Base-by-base conservation (phyloP, 2,329 filamentous ascomycete species). In the Xylariaceae sp. region DNA sequence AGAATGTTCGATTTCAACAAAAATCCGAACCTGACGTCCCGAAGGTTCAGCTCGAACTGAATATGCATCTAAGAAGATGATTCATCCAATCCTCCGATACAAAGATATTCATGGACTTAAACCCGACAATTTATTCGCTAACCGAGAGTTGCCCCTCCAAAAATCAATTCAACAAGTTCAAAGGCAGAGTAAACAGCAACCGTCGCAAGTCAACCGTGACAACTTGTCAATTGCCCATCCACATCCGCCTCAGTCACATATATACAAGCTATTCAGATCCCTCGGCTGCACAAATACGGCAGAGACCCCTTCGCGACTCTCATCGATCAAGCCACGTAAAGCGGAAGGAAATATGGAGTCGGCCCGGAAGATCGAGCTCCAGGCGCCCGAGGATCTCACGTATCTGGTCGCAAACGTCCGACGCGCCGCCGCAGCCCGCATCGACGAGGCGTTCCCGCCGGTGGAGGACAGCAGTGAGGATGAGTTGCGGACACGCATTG, bases 351-450 rank as follows among this genome's bases (percentile, higher is more conserved):
- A 5, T 3, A 65, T 65, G 61, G 63, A 65, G 37, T 59, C 61
- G 41, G 83, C 90, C 71, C 85, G 88, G 68, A 87, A 85, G 72
- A 87, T 92, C 69, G 88, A 92, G 73, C 82, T 92, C 48, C 88
- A 92, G 73, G 80, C 81, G n/a, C 81, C 84, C 40, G 83, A 86
- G 46, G 88, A 92, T 71, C 78, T 92, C 32, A 73, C 79, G 52
- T 88, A 85, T 71, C 80, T 92, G 26, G 78, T 88, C 63, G 73
- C 78, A 60, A 88, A 88, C 65, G 81, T 89, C 58, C 83, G 84
- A 66, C 78, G 78, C 69, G 84, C 85, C 53, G 87, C 88, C 10
- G 77, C 80, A 42, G 79, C 81, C 63, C 86, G 84, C 67, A 79
- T 92, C 55, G 77, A 84, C 68, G 78, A 80, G 62, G 83, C 82